These are phyloP conservation scores for Dactylellina leptospora DNA, from an alignment of 2,329 filamentous ascomycete species.

Conservation along the genomic window DNA sequence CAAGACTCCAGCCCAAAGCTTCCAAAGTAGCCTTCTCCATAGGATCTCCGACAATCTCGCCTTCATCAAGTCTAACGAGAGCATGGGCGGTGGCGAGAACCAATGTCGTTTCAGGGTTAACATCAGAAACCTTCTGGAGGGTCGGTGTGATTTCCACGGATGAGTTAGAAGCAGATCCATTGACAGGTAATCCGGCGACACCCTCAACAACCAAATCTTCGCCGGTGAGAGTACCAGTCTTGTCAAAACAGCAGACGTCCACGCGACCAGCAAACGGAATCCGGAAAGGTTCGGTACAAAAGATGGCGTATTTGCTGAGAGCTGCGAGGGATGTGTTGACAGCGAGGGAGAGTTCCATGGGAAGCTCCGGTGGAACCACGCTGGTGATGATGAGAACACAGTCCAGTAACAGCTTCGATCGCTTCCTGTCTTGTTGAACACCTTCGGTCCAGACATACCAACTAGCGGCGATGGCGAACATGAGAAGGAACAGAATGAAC, in stretches of 20 bases:
- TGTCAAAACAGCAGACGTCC: conserved; percentile 97
- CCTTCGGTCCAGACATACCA: conserved; percentile 99
- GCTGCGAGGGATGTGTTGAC: conserved; percentile 97
- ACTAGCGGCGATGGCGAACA: conserved; percentile 95
- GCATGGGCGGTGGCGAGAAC: conserved; percentile 95
- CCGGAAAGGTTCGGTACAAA: conserved; percentile 98
- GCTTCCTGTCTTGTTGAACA: conserved; percentile 91
- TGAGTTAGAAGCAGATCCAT: conserved; percentile 60
- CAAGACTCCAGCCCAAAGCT: conserved; percentile 91
- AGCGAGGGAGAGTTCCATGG: conserved; percentile 96
- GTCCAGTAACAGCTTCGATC: conserved; percentile 95
- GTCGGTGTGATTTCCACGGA: conserved; percentile 68
- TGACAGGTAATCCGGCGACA: conserved; percentile 76
- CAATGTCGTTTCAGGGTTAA: conserved; percentile 82
- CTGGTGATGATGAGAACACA: conserved; percentile 97
- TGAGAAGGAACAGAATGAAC: conserved; percentile 94
- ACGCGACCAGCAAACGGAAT: conserved; percentile 96
- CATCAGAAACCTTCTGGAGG: conserved; percentile 72
- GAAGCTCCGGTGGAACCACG: conserved; percentile 96
- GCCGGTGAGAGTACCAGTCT: conserved; percentile 94
- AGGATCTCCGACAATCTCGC: conserved; percentile 94
- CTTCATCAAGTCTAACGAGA: conserved; percentile 93
- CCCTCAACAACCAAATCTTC: conserved; percentile 97
- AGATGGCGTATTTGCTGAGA: conserved; percentile 93
- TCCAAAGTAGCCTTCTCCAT: conserved; percentile 97